These are phyloP conservation scores for Phialemonium atrogriseum DNA, from an alignment of 2,329 filamentous ascomycete species.

Conservation along the genomic window DNA sequence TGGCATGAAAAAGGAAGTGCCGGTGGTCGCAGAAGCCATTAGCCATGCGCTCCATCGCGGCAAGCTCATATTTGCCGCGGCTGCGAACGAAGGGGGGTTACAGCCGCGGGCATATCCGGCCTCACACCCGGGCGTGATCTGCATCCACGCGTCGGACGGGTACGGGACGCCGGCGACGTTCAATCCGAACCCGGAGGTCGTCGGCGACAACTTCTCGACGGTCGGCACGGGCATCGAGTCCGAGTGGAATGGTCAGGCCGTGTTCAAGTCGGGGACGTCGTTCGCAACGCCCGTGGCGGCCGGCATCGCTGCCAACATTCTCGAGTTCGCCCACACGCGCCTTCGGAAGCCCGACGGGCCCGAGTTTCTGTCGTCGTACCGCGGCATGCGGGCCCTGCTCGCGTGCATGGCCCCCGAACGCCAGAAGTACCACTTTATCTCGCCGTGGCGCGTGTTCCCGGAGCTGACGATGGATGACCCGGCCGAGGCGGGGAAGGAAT, in stretches of 20 bases:
- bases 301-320: neutral
- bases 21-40: neutral
- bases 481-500: too few species aligned
- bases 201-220: neutral
- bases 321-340: too few species aligned
- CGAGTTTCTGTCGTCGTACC: too few species aligned
- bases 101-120: neutral
- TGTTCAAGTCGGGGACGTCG: conserved; percentile 1
- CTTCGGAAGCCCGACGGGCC: too few species aligned
- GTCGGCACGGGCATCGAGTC: neutral
- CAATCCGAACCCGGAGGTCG: neutral
- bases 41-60: neutral
- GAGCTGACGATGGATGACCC: too few species aligned
- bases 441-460: too few species aligned
- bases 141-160: conserved; percentile 1
- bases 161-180: neutral
- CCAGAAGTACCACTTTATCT: too few species aligned
- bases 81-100: neutral
- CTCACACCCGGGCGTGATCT: neutral
- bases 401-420: too few species aligned
- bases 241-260: neutral
- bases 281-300: neutral
- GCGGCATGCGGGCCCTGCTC: too few species aligned
- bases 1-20: neutral
- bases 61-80: neutral